Percentiles rank a stretch among this genome's conserved stretches.
Conservation (phyloP, 352 stramenopile genomes). For the Globisporangium sylvaticum region DNA sequence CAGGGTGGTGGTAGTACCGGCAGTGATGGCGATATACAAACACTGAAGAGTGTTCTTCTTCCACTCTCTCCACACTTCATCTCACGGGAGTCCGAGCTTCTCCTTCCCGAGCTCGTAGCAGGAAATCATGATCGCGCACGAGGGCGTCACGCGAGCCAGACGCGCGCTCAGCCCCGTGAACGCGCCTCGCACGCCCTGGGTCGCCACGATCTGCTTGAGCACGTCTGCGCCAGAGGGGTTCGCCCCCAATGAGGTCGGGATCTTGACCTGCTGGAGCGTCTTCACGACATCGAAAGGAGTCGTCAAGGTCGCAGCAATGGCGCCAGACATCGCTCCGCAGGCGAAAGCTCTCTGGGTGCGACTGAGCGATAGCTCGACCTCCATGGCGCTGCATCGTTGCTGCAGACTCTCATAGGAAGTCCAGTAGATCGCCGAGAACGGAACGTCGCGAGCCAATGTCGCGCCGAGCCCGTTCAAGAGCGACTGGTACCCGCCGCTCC, state of each 20-base stretch:
- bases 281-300: constrained; percentile 97
- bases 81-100: constrained; percentile 52
- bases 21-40: background rate
- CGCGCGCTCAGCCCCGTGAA: constrained; percentile 70
- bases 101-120: constrained; percentile 81
- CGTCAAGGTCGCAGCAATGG: constrained; percentile 87
- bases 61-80: background rate
- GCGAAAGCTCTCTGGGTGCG: constrained; percentile 76
- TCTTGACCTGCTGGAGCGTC: constrained; percentile 84
- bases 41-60: background rate
- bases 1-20: background rate
- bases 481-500: constrained; percentile 63
- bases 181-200: constrained; percentile 37
- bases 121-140: constrained; percentile 87
- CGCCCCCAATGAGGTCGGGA: constrained; percentile 23
- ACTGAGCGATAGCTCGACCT: constrained; percentile 26
- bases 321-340: constrained; percentile 81
- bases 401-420: constrained; percentile 86
- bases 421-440: constrained; percentile 96
- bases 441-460: constrained; percentile 92
- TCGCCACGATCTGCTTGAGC: constrained; percentile 48
- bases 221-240: constrained; percentile 33
- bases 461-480: constrained; percentile 86
- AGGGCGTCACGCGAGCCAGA: constrained; percentile 63
- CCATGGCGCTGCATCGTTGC: constrained; percentile 15